Base-by-base conservation (phyloP, 75 land plant genomes). In the Sequoiadendron giganteum region DNA sequence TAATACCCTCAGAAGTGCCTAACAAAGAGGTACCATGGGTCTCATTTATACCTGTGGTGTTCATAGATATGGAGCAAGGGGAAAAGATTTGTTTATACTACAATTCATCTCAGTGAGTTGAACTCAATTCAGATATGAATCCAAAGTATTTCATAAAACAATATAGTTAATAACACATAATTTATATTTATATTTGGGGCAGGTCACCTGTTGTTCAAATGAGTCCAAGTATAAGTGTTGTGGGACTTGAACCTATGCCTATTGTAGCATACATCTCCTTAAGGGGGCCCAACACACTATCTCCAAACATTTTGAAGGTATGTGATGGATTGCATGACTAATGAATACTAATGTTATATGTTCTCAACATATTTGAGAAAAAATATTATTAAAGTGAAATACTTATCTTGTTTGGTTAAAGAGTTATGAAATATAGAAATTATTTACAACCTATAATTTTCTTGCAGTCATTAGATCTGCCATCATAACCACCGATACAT, bases 271-370 rank as follows among this genome's bases (percentile, higher is more conserved):
- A 88, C 49, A 93, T 92, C 85, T 95, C 94, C 47, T 91, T 93
- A 16, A 85, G 94, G 88, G 94, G 96, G 5, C 94, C 96, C 49
- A 93, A 86, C 86, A 85, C 91, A 16, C 21, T 86, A 72, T 65
- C 90, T 28, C 92, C 93, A 34, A 88, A 92, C 86, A 89, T 93
- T 87, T 93, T 93, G 47, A 95, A 95, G 95, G 97, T 95, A 55
- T 1, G 56, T 55, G 56, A 52, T 2, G 38, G 38, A 39, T 43
- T n/a, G 13, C 7, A 40, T 15, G 15, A 36, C 38, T 36, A 36
- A 84, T 16, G 42, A 84, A 36, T 84, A 49, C 21, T 84, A 28
- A 36, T 0, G 11, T 84, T 28, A 42, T 47, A 47, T 40, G 85
- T 84, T 42, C 56, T 55, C 1, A 15, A 3, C 15, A 55, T 14